Conservation (phyloP, 2,329 filamentous ascomycete genomes). For the Herpotrichia juniperi region DNA sequence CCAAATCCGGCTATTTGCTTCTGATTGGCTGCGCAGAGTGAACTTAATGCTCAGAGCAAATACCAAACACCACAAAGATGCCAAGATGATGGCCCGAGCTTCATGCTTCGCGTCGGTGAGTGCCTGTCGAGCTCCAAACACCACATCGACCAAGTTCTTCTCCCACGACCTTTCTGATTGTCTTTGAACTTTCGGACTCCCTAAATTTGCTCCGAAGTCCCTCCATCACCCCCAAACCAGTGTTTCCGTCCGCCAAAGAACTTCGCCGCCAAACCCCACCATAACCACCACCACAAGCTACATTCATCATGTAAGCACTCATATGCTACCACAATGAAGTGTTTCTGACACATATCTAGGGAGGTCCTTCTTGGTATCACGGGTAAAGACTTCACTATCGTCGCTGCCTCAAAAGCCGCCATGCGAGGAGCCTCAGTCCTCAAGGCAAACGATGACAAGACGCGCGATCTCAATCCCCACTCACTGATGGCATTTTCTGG, state of each 20-base stretch:
- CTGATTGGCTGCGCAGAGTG: neutral
- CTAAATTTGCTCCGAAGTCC: neutral
- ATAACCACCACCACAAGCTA: slow-evolving; percentile 15
- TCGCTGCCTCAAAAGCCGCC: slow-evolving; percentile 95
- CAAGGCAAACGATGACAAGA: slow-evolving; percentile 97
- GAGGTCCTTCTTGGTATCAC: slow-evolving; percentile 98
- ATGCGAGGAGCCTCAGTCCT: slow-evolving; percentile 97
- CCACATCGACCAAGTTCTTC: neutral
- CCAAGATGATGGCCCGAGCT: neutral
- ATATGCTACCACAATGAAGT: neutral
- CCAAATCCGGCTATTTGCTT: neutral
- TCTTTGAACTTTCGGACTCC: neutral
- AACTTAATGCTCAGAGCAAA: too few species aligned
- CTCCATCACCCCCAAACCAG: neutral
- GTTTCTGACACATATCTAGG: slow-evolving; percentile 61
- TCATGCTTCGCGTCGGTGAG: slow-evolving; percentile 1
- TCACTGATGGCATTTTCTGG: slow-evolving; percentile 95
- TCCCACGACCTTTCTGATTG: neutral
- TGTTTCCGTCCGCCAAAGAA: neutral
- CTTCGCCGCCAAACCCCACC: slow-evolving; percentile 6
- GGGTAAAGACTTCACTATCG: slow-evolving; percentile 98
- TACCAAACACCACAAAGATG: neutral
- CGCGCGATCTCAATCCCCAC: slow-evolving; percentile 87
- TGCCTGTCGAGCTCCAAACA: slow-evolving; percentile 4
- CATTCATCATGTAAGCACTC: slow-evolving; percentile 38